Percentiles rank a stretch among this genome's conserved stretches.
Conservation (phyloP, 106 monocot genomes). For the Dactylorhiza incarnata region DNA sequence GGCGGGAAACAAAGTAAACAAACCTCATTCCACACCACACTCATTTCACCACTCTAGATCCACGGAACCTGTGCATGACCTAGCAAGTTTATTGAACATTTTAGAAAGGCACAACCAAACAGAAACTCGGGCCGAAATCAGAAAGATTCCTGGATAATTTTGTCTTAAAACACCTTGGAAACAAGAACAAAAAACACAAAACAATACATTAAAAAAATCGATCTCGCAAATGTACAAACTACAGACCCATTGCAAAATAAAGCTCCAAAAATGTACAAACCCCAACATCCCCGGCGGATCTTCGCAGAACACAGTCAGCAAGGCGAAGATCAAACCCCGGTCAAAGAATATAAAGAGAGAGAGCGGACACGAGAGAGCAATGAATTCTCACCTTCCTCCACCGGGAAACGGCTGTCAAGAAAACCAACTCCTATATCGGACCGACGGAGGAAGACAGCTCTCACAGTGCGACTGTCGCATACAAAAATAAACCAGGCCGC, state of each 20-base stretch:
- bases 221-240: not conserved
- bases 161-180: not conserved
- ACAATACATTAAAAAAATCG: not conserved
- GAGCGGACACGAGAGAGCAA: not conserved
- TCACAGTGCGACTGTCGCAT: too few relatives aligned
- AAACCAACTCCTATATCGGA: not conserved
- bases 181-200: not conserved
- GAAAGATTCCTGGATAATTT: not conserved
- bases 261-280: not conserved
- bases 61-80: not conserved
- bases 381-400: not conserved
- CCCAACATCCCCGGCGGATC: not conserved
- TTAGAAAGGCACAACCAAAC: not conserved
- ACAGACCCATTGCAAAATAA: not conserved
- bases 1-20: not conserved
- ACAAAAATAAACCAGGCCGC: too few relatives aligned
- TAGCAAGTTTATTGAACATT: not conserved
- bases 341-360: not conserved
- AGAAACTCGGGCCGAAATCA: not conserved
- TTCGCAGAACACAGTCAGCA: not conserved
- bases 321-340: not conserved
- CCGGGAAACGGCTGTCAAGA: not conserved
- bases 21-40: not conserved
- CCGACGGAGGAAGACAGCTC: too few relatives aligned
- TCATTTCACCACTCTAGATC: not conserved